Base-by-base conservation (phyloP, 2,329 filamentous ascomycete species). In the Epichloe amarillans region DNA sequence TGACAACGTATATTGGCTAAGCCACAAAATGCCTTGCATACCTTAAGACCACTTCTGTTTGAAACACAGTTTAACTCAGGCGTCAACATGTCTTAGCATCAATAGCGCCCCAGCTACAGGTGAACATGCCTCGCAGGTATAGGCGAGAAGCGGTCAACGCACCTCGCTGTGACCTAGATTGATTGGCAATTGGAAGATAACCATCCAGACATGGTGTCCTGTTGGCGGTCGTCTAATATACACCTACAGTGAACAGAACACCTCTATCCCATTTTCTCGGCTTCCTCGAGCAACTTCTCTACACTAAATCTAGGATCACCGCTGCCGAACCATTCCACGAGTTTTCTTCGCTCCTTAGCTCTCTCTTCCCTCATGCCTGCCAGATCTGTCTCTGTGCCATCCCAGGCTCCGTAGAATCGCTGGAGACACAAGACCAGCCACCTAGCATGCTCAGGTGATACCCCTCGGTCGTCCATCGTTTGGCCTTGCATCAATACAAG, bases 351-450 rank as follows among this genome's bases (percentile, higher is more conserved):
- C 56, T 79, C 77, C 54, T 75, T 74, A 1, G 69, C 72, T 57
- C 82, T 82, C 64, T 80, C 77, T 56, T 73, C 69, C 49, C 72
- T 73, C 53, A 66, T 64, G 6, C 66, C 63, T 4, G 60, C 61
- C 5, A 64, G 48, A 23, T 63, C 64, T 5, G 55, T 59, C 6
- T 66, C 66, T n/a, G 63, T 69, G 49, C 63, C 72, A 52, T 75
- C 76, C 74, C 80, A 72, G 55, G 80, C 79, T 17, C 84, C 80
- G 63, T 98, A 98, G 67, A 98, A 98, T 62, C 88, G 82, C 73
- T 98, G 93, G 70, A 98, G 71, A 59, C 88, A 93, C 80, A 96
- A 86, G 47, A 95, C 74, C 59, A 98, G 69, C 84, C 87, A 96
- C 67, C 83, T 83, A n/a, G 86, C 90, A 63, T 95, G 86, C 49